Evolutionary conservation across 768 basidiomycete genomes (phyloP).

Genomic region (Suillus cothurnatus): DNA sequence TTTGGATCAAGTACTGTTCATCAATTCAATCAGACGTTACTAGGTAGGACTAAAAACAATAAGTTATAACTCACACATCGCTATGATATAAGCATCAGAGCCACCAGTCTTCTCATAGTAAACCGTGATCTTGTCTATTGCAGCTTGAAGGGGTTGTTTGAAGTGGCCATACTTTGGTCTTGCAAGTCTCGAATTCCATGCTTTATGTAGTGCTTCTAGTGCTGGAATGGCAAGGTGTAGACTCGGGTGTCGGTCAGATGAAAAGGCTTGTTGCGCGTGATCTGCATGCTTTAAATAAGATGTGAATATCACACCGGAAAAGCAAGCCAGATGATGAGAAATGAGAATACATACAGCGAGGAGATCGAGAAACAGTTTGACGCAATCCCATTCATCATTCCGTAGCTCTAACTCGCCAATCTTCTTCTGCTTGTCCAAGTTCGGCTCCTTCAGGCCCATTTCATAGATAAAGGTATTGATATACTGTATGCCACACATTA

Average conservation of each 20-base stretch:
- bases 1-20: too few species aligned
- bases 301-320: not conserved
- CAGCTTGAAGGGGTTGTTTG: too few species aligned
- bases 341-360: slow-evolving; percentile 18
- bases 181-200: slow-evolving; percentile 20
- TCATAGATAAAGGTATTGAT: slow-evolving; percentile 23
- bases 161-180: slow-evolving; percentile 23
- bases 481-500: not conserved
- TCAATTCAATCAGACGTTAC: too few species aligned
- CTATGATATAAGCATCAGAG: too few species aligned
- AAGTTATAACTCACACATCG: too few species aligned
- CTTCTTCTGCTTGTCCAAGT: slow-evolving; percentile 19
- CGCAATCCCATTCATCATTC: slow-evolving; percentile 23
- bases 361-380: slow-evolving; percentile 22
- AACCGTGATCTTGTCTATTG: too few species aligned
- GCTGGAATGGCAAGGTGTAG: slow-evolving; percentile 33
- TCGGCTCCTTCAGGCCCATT: slow-evolving; percentile 20
- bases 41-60: too few species aligned
- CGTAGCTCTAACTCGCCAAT: slow-evolving; percentile 17
- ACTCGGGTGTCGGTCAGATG: slow-evolving; percentile 24
- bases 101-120: too few species aligned
- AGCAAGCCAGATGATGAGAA: too few species aligned
- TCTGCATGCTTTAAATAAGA: slow-evolving; percentile 26
- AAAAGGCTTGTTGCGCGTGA: slow-evolving; percentile 34
- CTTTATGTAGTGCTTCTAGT: slow-evolving; percentile 29